Base-by-base conservation (phyloP, 805 yeast genomes). In the Yarrowia sp. region DNA sequence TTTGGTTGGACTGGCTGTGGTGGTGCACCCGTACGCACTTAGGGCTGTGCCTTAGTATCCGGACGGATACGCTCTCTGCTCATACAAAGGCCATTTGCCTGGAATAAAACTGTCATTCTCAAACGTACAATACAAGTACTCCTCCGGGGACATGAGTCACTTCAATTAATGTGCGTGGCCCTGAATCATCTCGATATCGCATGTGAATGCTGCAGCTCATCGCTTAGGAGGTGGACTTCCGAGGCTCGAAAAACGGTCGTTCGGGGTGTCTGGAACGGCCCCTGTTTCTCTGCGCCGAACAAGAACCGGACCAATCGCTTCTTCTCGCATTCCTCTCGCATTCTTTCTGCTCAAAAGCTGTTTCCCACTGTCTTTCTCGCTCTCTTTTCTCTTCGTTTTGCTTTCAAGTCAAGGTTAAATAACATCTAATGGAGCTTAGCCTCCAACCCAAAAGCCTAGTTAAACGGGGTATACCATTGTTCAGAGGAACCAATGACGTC, bases 361-460 rank as follows among this genome's bases (percentile, higher is more conserved):
- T n/a, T n/a, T 9, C 2, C 4, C 5, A 4, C 13, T 13, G 36
- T 20, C 14, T 15, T 33, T 49, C 33, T n/a, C 38, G 38, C 38
- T 17, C 40, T 10, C 33, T 14, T 10, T 34, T 52, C 19, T 52
- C 30, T 12, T 10, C 42, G 8, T 52, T 36, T 17, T 36, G 15
- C 39, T 49, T 34, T 13, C 33, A 15, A 49, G 24, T 13, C 56
- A 52, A 52, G 56, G 56, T 36, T 52, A 52, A 52, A 52, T 36
- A 19, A 14, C 56, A 52, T 42, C 42, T 52, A 52, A 52, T 17
- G 42, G 42, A 19, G 13, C n/a, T 52, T 52, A 34, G 10, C 40
- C 56, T 52, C 42, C n/a, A 52, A 52, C 56, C 33, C 39, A 7
- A 49, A 52, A 52, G 33, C 36, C 15, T 9, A 8, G 34, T 9